Base-by-base conservation (phyloP, 139 green algal genomes). In the Tetraselmis striata region DNA sequence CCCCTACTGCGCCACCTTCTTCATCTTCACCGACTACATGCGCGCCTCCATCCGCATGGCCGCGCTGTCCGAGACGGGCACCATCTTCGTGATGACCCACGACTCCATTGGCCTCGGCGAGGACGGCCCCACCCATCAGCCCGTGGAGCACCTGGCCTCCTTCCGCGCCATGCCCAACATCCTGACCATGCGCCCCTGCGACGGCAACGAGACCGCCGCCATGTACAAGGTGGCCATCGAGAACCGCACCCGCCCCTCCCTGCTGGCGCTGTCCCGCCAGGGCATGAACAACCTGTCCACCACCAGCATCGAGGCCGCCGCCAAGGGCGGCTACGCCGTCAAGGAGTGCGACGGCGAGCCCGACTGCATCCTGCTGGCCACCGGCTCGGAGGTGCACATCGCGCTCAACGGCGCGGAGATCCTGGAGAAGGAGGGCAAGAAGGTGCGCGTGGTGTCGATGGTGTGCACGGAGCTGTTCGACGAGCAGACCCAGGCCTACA, bases 1-100 rank as follows among this genome's bases (percentile, higher is more conserved):
- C 85, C 94, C 96, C 79, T 99, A 99, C 92, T 97, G 94, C 88
- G 97, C 97, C 80, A 99, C 97, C 88, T 99, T 99, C 95, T 99
- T 97, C 94, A 98, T 99, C 90, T 99, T 99, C 96, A 97, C 95
- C 78, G 97, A 99, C 90, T 99, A 99, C 96, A 98, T 98, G 96
- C 93, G 97, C 86, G 86, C 86, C 81, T 92, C 96, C 89, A 99
- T 99, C 89, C 93, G 97, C 81, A 96, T 99, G 91, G 87, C 91
- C 24, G 97, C 97, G 0, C 90, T 99, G 67, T 95, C 90, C 27
- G 92, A 98, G 88, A 86, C 92, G 31, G 95, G 95, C 80, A 89
- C 91, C 32, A 93, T 98, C 84, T 98, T 93, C 82, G 96, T 99
- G 59, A 99, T 99, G 95, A 99, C 97, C 75, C 97, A 99, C 91